A percentile compares a stretch with the other conserved stretches of the same genome.
These are phyloP conservation scores for Suillus decipiens DNA, from an alignment of 768 basidiomycete species.

Conservation along the genomic window DNA sequence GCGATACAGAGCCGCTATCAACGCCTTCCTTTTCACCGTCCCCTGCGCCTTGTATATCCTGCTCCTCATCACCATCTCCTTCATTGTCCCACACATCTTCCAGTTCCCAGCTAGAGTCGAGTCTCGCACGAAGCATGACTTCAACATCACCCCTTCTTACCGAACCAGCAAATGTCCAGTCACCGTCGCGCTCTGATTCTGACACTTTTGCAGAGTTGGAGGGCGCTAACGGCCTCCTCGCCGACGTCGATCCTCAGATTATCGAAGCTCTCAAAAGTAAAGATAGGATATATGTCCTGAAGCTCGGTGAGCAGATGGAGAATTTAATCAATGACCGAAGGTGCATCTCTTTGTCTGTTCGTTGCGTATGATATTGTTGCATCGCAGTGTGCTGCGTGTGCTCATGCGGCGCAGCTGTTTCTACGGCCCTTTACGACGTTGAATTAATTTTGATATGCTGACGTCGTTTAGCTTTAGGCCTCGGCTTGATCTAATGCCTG, in stretches of 20 bases:
- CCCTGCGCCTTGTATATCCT: constrained; percentile 17
- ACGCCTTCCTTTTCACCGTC: constrained; percentile 13
- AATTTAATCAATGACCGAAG: constrained; percentile 71
- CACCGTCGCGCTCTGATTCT: constrained; percentile 25
- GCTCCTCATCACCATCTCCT: constrained; percentile 17
- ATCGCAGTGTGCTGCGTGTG: constrained; percentile 9
- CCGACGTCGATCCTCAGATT: constrained; percentile 76
- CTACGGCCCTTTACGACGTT: background rate
- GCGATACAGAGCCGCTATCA: constrained; percentile 8
- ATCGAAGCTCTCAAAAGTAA: constrained; percentile 86
- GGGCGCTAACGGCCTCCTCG: constrained; percentile 21
- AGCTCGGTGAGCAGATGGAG: constrained; percentile 88
- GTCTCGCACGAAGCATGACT: constrained; percentile 10
- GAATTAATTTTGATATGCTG: constrained; percentile 19
- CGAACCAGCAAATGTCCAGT: constrained; percentile 16
- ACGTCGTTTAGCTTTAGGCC: constrained; percentile 41
- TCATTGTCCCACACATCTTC: constrained; percentile 17
- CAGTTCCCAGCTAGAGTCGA: constrained; percentile 18
- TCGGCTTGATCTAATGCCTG: constrained; percentile 66
- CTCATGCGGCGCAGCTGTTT: constrained; percentile 9
- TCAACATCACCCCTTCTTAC: constrained; percentile 17
- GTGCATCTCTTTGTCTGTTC: constrained; percentile 42
- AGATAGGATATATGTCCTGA: constrained; percentile 84
- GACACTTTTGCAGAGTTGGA: constrained; percentile 34
- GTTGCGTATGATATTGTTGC: constrained; percentile 13